Conservation (phyloP, 148 eudicot genomes). For the Chenopodium berlandieri region DNA sequence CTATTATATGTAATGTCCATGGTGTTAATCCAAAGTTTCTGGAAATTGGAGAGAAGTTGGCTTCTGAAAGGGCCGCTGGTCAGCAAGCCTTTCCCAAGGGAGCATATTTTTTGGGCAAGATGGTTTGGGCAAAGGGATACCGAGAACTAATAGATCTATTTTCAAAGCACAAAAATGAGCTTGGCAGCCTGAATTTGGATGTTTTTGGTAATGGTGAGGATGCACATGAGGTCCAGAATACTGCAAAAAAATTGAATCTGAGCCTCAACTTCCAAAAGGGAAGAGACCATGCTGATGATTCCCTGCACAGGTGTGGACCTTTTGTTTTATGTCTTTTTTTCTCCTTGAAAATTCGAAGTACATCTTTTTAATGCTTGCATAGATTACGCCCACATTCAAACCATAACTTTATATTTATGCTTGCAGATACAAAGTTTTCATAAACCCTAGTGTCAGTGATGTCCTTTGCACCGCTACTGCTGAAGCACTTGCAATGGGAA, state of each 20-base stretch:
- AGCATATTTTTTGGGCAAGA: slow-evolving; percentile 96
- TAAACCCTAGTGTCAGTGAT: slow-evolving; percentile 93
- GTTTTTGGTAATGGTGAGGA: slow-evolving; percentile 94
- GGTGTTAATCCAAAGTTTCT: slow-evolving; percentile 94
- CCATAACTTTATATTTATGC: neutral
- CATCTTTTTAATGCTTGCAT: neutral
- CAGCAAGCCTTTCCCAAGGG: slow-evolving; percentile 83
- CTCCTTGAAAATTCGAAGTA: neutral
- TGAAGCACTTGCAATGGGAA: slow-evolving; percentile 99
- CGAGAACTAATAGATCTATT: slow-evolving; percentile 80
- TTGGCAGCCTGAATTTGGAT: slow-evolving; percentile 74
- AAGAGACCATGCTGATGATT: slow-evolving; percentile 97
- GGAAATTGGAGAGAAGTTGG: slow-evolving; percentile 82
- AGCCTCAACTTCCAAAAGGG: slow-evolving; percentile 88
- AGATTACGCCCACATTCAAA: neutral
- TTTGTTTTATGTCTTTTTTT: neutral
- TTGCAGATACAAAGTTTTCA: slow-evolving; percentile 88
- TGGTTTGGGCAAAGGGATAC: slow-evolving; percentile 99
- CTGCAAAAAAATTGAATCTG: slow-evolving; percentile 64
- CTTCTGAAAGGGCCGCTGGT: slow-evolving; percentile 79
- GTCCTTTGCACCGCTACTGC: slow-evolving; percentile 99
- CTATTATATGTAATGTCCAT: slow-evolving; percentile 86
- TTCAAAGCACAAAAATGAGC: slow-evolving; percentile 76
- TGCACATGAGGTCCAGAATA: slow-evolving; percentile 82
- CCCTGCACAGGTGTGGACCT: slow-evolving; percentile 72